A percentile compares a stretch with the other conserved stretches of the same genome.
phyloP scores from a whole-genome alignment of 257 asterid species.

The Coffea eugenioides region DNA sequence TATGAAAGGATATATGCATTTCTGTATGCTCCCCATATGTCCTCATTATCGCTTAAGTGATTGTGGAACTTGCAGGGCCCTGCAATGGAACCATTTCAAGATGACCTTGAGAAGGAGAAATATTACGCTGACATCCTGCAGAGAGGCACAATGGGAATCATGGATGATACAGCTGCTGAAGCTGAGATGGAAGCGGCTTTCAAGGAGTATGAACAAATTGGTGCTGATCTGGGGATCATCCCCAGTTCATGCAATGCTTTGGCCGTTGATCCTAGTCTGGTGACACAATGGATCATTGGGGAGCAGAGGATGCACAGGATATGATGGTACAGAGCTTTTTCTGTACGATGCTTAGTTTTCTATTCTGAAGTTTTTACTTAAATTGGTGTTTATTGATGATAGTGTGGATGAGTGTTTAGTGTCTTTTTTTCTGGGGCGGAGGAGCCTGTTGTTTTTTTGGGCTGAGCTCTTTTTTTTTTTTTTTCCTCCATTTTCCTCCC shows the following conservation, averaged over 20 bases:
- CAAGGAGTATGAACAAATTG: constrained; percentile 42
- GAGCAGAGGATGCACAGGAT: constrained; percentile 58
- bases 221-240: constrained; percentile 81
- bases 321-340: background rate
- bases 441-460: background rate
- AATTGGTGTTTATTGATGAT: background rate
- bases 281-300: constrained; percentile 89
- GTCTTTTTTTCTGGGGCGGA: too few species aligned
- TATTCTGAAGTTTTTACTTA: background rate
- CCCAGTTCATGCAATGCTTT: constrained; percentile 73
- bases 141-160: constrained; percentile 47
- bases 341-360: background rate
- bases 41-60: background rate
- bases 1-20: background rate
- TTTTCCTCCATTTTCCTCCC: too few species aligned
- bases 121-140: constrained; percentile 60
- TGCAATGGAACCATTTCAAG: constrained; percentile 73
- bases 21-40: background rate
- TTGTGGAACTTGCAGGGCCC: constrained; percentile 57
- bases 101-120: constrained; percentile 71
- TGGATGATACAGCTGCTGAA: constrained; percentile 62
- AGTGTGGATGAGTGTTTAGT: background rate
- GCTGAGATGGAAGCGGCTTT: constrained; percentile 79
- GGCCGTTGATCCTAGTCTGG: constrained; percentile 83
- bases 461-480: background rate